Evolutionary conservation across 2,329 filamentous ascomycete genomes (phyloP), one percentile per base, ranked within the genome.

Genomic region (Colletotrichum cordylinicola): DNA sequence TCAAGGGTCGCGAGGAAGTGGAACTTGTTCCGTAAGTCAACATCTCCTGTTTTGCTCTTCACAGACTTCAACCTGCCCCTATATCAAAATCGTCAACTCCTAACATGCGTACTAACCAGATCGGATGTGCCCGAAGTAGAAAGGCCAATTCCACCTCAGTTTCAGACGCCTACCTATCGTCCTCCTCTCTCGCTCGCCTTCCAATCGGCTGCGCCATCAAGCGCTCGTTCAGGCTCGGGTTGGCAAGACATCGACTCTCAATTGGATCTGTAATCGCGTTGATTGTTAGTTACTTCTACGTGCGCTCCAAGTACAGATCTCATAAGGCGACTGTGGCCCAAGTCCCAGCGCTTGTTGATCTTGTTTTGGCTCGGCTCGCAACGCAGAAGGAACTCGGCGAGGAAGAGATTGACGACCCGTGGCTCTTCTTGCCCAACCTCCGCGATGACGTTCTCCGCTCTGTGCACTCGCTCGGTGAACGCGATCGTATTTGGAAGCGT

Each of bases 151-250:
- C 91, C 90, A 87, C 86, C 87, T 85, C 88, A 89, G 86, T 92
- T 92, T 82, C 89, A 88, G 84, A 84, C 85, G 87, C 88, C 88
- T 87, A 87, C 85, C 91, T 98, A 90, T 91, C 92, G 86, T 96
- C 94, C 87, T 94, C 91, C 89, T 98, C 95, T 89, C 94, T 98
- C 93, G 94, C 96, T 91, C 91, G 94, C 86, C 90, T 98, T 94
- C 91, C 96, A 88, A 89, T 98, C 94, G 84, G 87, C 88, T 98
- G 95, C 87, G 91, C 94, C 86, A 81, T 95, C 93, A 91, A 91
- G 85, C 90, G 94, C 88, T 94, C 93, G 86, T 85, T 96, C 91
- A 89, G 93, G 87, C 91, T 93, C 90, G 91, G 94, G 85, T 81
- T 97, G 94, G 95, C 93, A 91, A 90, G 93, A 93, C 90, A 97